Percentiles rank a stretch among this genome's conserved stretches.
phyloP scores from a whole-genome alignment of 768 basidiomycete species.

The Tylopilus felleus region DNA sequence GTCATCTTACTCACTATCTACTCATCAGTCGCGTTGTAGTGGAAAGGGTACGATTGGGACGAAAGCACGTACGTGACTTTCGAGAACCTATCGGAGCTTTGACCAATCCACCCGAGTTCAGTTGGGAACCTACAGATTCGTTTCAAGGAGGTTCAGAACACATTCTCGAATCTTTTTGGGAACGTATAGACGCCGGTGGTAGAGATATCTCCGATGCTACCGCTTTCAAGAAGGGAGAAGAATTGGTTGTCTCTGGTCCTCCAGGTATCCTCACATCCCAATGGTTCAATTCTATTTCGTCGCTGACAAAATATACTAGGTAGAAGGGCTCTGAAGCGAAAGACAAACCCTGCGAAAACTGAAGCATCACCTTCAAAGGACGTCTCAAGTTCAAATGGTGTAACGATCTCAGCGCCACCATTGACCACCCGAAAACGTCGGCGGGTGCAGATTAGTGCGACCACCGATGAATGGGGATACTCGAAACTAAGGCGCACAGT shows the following conservation, averaged over 20 bases:
- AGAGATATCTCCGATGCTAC: constrained; percentile 49
- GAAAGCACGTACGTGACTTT: constrained; percentile 54
- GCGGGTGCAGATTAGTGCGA: constrained; percentile 7
- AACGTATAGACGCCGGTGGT: constrained; percentile 29
- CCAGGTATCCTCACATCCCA: constrained; percentile 41
- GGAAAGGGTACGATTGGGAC: constrained; percentile 54
- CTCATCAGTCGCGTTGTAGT: constrained; percentile 36
- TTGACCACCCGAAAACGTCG: constrained; percentile 25
- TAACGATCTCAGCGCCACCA: constrained; percentile 20
- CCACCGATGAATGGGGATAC: constrained; percentile 9
- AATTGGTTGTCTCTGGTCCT: constrained; percentile 53
- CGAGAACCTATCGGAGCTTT: background rate
- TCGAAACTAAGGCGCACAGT: constrained; percentile 9
- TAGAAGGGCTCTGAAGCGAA: constrained; percentile 17
- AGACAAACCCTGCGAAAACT: constrained; percentile 11
- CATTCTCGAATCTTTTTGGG: constrained; percentile 41
- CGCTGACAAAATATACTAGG: constrained; percentile 13
- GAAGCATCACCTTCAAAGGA: constrained; percentile 6
- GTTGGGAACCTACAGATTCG: constrained; percentile 67
- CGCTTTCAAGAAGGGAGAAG: constrained; percentile 53
- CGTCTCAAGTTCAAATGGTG: constrained; percentile 6
- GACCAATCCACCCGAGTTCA: constrained; percentile 25
- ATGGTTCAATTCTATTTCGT: background rate
- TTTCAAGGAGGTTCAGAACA: constrained; percentile 56
- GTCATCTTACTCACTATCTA: background rate